Evolutionary conservation across 2,329 filamentous ascomycete genomes (phyloP).

Genomic region (Penicillium brasilianum): DNA sequence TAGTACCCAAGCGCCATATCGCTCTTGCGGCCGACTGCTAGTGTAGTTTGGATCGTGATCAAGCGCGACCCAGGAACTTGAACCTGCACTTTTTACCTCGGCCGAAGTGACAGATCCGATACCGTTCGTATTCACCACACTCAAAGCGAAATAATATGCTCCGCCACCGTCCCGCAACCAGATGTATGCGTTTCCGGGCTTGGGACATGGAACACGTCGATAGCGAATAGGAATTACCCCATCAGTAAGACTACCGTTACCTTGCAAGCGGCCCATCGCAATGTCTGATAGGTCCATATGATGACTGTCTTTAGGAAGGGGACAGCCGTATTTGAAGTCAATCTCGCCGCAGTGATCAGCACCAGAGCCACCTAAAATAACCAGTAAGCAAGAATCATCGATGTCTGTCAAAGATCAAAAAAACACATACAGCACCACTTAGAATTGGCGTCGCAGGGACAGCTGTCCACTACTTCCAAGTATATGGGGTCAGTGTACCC

Average conservation of each 20-base stretch:
- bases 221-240: constrained; percentile 6
- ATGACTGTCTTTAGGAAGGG: constrained; percentile 1
- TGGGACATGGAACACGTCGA: constrained; percentile 1
- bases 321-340: constrained; percentile 8
- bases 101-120: neutral
- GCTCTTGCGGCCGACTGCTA: constrained; percentile 7
- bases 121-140: constrained; percentile 3
- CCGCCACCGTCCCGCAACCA: constrained; percentile 5
- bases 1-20: constrained; percentile 6
- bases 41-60: constrained; percentile 7
- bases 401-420: neutral
- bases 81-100: neutral
- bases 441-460: constrained; percentile 4
- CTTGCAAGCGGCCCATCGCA: constrained; percentile 8
- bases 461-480: constrained; percentile 6
- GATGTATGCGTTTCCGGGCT: constrained; percentile 2
- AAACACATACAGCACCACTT: constrained; percentile 6
- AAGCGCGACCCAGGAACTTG: constrained; percentile 1
- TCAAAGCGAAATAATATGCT: constrained; percentile 1
- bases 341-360: constrained; percentile 11
- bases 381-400: neutral
- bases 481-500: constrained; percentile 5
- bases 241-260: constrained; percentile 2
- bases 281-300: constrained; percentile 8
- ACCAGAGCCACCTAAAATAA: constrained; percentile 1